Conservation (phyloP, 1,284 basidiomycete genomes). For the Trichosporon faecale region DNA sequence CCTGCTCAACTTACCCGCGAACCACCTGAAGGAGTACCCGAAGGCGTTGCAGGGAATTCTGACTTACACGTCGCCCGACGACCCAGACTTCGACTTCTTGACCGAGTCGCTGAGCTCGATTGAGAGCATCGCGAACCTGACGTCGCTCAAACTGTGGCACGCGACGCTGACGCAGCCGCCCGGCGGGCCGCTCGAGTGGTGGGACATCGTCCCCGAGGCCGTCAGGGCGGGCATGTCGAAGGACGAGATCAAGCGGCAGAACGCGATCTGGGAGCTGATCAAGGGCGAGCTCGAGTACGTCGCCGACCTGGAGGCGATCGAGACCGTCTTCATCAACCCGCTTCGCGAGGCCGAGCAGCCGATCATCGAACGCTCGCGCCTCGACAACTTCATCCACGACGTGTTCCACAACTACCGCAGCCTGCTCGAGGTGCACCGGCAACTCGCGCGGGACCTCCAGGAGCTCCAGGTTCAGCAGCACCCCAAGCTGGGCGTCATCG, state of each 20-base stretch:
- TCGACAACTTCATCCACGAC: slow-evolving; percentile 77
- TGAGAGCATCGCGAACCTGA: slow-evolving; percentile 69
- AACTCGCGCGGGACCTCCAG: slow-evolving; percentile 78
- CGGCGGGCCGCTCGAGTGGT: slow-evolving; percentile 78
- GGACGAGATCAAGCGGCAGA: slow-evolving; percentile 79
- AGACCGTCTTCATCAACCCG: slow-evolving; percentile 68
- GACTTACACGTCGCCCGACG: slow-evolving; percentile 69
- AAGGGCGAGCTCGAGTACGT: slow-evolving; percentile 95
- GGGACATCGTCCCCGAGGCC: slow-evolving; percentile 73
- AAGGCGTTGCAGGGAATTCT: slow-evolving; percentile 81
- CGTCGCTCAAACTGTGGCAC: slow-evolving; percentile 80
- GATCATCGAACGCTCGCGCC: slow-evolving; percentile 67
- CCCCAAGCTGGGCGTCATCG: slow-evolving; percentile 75
- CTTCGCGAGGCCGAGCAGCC: slow-evolving; percentile 70
- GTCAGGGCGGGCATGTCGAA: slow-evolving; percentile 64
- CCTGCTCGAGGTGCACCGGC: slow-evolving; percentile 66
- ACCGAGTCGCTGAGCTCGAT: slow-evolving; percentile 71
- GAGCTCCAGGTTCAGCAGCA: slow-evolving; percentile 86
- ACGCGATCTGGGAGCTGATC: slow-evolving; percentile 90
- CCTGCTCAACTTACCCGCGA: slow-evolving; percentile 78
- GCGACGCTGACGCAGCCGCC: slow-evolving; percentile 72
- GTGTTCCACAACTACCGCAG: slow-evolving; percentile 81
- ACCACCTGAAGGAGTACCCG: slow-evolving; percentile 87
- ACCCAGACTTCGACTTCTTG: slow-evolving; percentile 76
- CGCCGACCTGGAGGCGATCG: slow-evolving; percentile 84